These are phyloP conservation scores for Alternaria novae-zelandiae DNA, from an alignment of 2,329 filamentous ascomycete species.

Conservation along the genomic window DNA sequence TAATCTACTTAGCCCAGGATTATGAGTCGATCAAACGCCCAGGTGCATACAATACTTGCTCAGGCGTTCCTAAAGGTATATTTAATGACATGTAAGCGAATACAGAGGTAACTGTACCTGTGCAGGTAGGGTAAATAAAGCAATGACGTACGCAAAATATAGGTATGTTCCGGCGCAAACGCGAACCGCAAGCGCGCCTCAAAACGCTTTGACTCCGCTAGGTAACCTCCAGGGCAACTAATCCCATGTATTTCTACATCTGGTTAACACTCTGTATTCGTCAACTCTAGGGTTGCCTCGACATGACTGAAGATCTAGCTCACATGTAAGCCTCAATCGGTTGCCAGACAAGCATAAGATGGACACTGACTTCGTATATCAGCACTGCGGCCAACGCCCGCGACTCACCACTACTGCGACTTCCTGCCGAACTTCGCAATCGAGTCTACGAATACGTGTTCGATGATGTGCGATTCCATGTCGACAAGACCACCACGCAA, in stretches of 20 bases:
- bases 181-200: neutral
- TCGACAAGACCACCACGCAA: neutral
- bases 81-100: neutral
- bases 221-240: neutral
- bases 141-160: neutral
- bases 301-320: neutral
- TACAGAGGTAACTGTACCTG: neutral
- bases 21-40: neutral
- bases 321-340: neutral
- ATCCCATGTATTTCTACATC: neutral
- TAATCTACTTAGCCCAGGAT: neutral
- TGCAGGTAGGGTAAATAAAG: neutral
- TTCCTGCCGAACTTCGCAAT: slow-evolving; percentile 17
- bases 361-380: neutral
- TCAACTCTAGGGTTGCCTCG: neutral
- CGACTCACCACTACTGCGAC: slow-evolving; percentile 15
- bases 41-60: neutral
- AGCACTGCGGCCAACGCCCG: slow-evolving; percentile 4
- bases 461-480: neutral
- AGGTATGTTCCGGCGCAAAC: neutral
- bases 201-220: neutral
- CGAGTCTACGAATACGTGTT: slow-evolving; percentile 7
- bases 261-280: neutral
- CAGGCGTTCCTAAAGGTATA: neutral
- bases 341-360: neutral